Conservation (phyloP, 192 early-diverging fungal genomes). For the Piromyces sp. region DNA sequence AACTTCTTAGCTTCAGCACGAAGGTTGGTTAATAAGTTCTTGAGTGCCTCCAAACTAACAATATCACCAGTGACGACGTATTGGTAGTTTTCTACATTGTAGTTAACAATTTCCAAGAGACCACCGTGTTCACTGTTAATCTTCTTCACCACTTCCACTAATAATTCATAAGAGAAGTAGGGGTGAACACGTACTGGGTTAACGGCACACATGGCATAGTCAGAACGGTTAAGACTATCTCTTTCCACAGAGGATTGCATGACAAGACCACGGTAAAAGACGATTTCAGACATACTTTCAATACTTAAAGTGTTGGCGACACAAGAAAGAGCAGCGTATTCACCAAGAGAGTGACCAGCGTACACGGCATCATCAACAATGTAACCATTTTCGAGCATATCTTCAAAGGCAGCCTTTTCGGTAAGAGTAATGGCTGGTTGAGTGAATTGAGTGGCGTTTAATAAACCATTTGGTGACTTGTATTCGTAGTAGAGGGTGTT, state of each 20-base stretch:
- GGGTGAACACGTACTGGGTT: slow-evolving; percentile 74
- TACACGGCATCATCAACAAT: slow-evolving; percentile 66
- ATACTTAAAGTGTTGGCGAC: slow-evolving; percentile 72
- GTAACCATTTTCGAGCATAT: slow-evolving; percentile 74
- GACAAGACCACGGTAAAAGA: slow-evolving; percentile 91
- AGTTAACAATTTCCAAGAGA: slow-evolving; percentile 88
- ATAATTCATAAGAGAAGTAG: slow-evolving; percentile 67
- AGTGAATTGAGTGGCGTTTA: slow-evolving; percentile 89
- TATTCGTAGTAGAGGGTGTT: slow-evolving; percentile 60
- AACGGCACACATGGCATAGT: slow-evolving; percentile 88
- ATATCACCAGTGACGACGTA: slow-evolving; percentile 83
- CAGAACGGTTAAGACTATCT: slow-evolving; percentile 56
- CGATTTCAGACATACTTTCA: slow-evolving; percentile 71
- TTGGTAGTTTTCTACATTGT: slow-evolving; percentile 93
- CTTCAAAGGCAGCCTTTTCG: slow-evolving; percentile 77
- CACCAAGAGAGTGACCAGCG: slow-evolving; percentile 89
- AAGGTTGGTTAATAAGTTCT: slow-evolving; percentile 68
- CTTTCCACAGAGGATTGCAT: slow-evolving; percentile 86
- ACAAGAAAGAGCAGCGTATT: slow-evolving; percentile 77
- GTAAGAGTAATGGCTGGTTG: slow-evolving; percentile 79
- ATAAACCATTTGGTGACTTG: slow-evolving; percentile 61
- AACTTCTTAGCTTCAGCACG: slow-evolving; percentile 46
- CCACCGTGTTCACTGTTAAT: slow-evolving; percentile 61
- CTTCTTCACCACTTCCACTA: slow-evolving; percentile 61
- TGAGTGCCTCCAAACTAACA: slow-evolving; percentile 61